These are phyloP conservation scores for Aspergillus spinulosporus DNA, from an alignment of 2,329 filamentous ascomycete genomes.

Conservation along the genomic window DNA sequence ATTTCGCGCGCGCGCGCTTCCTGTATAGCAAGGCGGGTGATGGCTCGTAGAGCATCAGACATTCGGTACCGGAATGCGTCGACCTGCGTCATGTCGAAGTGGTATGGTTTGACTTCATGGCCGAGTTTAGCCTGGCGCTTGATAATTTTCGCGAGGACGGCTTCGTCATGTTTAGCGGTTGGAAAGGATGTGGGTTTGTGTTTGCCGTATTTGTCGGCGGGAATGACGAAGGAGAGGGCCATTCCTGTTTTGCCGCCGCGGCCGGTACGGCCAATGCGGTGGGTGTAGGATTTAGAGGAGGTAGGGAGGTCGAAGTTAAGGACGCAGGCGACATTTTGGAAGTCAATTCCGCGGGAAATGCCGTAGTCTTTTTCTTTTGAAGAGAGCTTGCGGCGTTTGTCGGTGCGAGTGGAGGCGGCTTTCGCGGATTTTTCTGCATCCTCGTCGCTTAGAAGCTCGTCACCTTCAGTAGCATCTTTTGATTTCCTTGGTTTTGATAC, in stretches of 20 bases:
- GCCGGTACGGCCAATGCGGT: slow-evolving; percentile 91
- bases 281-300: slow-evolving; percentile 89
- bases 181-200: slow-evolving; percentile 81
- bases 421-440: slow-evolving; percentile 31
- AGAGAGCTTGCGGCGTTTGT: slow-evolving; percentile 65
- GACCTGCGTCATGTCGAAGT: slow-evolving; percentile 91
- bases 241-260: slow-evolving; percentile 89
- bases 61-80: slow-evolving; percentile 94
- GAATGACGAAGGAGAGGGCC: slow-evolving; percentile 92
- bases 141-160: slow-evolving; percentile 75
- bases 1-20: slow-evolving; percentile 88
- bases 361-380: slow-evolving; percentile 84
- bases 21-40: slow-evolving; percentile 85
- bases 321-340: slow-evolving; percentile 90
- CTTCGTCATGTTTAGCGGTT: slow-evolving; percentile 79
- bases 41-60: slow-evolving; percentile 84
- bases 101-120: slow-evolving; percentile 82
- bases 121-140: slow-evolving; percentile 76
- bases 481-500: slow-evolving; percentile 40
- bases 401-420: slow-evolving; percentile 28
- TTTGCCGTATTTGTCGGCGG: slow-evolving; percentile 77
- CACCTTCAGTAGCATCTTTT: slow-evolving; percentile 27
- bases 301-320: slow-evolving; percentile 96
- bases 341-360: slow-evolving; percentile 94
- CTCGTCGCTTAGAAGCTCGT: slow-evolving; percentile 41